Evolutionary conservation across 169 alveolate species (phyloP).

Genomic region (Plasmodium yoelii): DNA sequence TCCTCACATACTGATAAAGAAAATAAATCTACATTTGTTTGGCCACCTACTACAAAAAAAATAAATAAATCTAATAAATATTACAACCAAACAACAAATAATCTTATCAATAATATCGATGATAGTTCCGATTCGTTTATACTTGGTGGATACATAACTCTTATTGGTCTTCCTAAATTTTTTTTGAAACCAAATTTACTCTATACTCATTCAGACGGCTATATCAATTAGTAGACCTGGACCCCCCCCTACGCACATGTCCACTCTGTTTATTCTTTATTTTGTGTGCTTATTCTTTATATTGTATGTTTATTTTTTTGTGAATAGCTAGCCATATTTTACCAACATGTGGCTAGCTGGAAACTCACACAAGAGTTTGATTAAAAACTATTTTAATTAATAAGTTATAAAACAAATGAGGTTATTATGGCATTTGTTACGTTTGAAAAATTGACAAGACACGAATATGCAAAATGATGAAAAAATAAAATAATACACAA

Average conservation of each 20-base stretch:
- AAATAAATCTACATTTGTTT: slow-evolving; percentile 9
- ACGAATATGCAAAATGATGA: too few species aligned
- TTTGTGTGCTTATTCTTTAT: too few species aligned
- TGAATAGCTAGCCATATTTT: too few species aligned
- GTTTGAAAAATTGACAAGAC: too few species aligned
- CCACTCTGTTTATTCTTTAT: too few species aligned
- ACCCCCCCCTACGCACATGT: not conserved
- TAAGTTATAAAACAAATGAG: too few species aligned
- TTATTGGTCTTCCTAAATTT: slow-evolving; percentile 28
- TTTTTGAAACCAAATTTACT: slow-evolving; percentile 30
- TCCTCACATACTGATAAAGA: slow-evolving; percentile 46
- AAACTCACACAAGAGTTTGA: too few species aligned
- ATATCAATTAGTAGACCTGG: not conserved
- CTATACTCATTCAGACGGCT: slow-evolving; percentile 53
- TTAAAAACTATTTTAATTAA: too few species aligned
- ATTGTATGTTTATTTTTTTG: too few species aligned
- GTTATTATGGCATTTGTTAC: too few species aligned
- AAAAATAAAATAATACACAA: too few species aligned
- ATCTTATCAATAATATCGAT: not conserved
- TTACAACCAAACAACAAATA: not conserved
- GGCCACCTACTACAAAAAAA: slow-evolving; percentile 53
- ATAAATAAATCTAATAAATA: slow-evolving; percentile 13
- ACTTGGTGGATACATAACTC: slow-evolving; percentile 59
- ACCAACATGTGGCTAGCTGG: too few species aligned
- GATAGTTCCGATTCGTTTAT: slow-evolving; percentile 38